phyloP scores from a whole-genome alignment of 2,329 filamentous ascomycete genomes.

The Fusarium ambrosium region DNA sequence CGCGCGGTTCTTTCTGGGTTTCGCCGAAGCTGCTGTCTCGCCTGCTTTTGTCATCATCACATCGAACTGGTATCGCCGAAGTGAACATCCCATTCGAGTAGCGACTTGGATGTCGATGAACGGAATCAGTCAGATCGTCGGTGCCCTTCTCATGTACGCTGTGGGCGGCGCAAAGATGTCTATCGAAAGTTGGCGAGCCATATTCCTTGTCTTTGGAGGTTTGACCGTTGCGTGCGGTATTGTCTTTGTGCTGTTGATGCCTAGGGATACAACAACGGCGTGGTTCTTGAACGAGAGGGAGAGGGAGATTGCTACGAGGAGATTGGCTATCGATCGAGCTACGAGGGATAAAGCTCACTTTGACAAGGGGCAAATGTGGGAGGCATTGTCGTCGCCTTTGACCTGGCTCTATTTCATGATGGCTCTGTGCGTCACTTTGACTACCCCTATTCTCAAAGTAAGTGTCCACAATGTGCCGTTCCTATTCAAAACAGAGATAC shows the following conservation, averaged over 20 bases:
- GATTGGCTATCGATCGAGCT: constrained; percentile 37
- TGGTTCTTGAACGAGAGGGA: constrained; percentile 40
- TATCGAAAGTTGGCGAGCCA: constrained; percentile 32
- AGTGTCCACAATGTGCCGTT: too few species aligned
- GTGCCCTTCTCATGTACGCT: constrained; percentile 48
- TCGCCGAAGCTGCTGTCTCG: constrained; percentile 49
- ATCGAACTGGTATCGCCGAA: constrained; percentile 48
- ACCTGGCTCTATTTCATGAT: constrained; percentile 37
- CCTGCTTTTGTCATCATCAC: constrained; percentile 52
- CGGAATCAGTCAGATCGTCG: constrained; percentile 48
- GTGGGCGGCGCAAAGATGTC: constrained; percentile 35
- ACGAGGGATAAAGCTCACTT: constrained; percentile 33
- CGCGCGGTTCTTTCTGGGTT: constrained; percentile 48
- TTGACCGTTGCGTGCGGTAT: constrained; percentile 24
- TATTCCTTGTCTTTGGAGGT: constrained; percentile 38
- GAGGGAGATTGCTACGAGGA: constrained; percentile 19
- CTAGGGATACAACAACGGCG: constrained; percentile 20
- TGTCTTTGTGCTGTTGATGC: constrained; percentile 29
- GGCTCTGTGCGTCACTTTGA: constrained; percentile 39
- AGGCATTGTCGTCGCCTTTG: constrained; percentile 32
- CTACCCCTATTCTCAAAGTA: constrained; percentile 42
- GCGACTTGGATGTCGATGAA: constrained; percentile 50
- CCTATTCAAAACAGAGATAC: too few species aligned
- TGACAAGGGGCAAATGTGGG: constrained; percentile 32
- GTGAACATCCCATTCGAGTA: constrained; percentile 49